These are phyloP conservation scores for Fusarium virguliforme DNA, from an alignment of 2,329 filamentous ascomycete species.

Conservation along the genomic window DNA sequence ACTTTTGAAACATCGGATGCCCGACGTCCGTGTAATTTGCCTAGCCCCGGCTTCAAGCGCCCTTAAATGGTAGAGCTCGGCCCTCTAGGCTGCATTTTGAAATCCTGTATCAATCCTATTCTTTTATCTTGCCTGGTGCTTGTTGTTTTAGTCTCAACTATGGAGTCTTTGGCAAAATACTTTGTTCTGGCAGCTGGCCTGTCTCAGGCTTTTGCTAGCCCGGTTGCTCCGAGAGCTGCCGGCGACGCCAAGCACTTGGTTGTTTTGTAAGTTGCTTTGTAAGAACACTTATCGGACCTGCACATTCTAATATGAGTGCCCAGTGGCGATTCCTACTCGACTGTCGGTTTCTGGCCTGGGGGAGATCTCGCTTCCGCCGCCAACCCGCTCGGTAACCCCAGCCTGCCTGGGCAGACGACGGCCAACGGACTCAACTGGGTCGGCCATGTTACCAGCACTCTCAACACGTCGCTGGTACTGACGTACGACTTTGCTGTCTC, in stretches of 20 bases:
- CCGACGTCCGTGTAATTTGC: background rate
- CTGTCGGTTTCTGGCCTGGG: slow-evolving; percentile 41
- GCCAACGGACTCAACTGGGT: slow-evolving; percentile 44
- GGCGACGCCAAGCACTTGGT: slow-evolving; percentile 22
- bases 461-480: slow-evolving; percentile 38
- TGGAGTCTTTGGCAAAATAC: background rate
- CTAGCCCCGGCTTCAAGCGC: background rate
- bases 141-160: background rate
- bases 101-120: background rate
- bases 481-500: slow-evolving; percentile 45
- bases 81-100: background rate
- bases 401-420: slow-evolving; percentile 40
- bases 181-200: slow-evolving; percentile 11
- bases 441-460: slow-evolving; percentile 34
- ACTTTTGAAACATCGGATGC: background rate
- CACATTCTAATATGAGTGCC: background rate
- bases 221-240: background rate
- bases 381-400: slow-evolving; percentile 41
- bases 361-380: slow-evolving; percentile 27
- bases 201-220: slow-evolving; percentile 2
- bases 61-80: background rate
- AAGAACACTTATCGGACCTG: rapidly evolving
- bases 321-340: slow-evolving; percentile 45
- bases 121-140: background rate
- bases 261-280: slow-evolving; percentile 23